Conservation (phyloP, 1,139 yeast genomes). For the Kodamaea ohmeri region DNA sequence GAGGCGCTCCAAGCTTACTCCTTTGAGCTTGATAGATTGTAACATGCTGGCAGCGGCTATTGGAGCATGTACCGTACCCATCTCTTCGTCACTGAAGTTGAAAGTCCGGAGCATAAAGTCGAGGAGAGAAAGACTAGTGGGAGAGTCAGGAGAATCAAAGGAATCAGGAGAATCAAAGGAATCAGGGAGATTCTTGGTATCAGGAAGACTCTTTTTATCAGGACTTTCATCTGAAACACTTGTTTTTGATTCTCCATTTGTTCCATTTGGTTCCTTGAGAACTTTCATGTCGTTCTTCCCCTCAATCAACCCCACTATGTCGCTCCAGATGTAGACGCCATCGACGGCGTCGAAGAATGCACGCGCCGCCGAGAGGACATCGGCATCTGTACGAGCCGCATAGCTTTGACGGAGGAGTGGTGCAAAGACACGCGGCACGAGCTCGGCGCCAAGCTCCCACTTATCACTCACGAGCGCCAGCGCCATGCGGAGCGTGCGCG, state of each 20-base stretch:
- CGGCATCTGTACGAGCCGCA: slow-evolving; percentile 25
- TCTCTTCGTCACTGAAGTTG: slow-evolving; percentile 81
- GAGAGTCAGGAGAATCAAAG: neutral
- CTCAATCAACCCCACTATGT: slow-evolving; percentile 39
- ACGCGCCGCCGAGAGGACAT: slow-evolving; percentile 56
- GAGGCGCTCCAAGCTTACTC: slow-evolving; percentile 24
- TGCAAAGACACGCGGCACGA: slow-evolving; percentile 67
- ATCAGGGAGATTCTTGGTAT: neutral
- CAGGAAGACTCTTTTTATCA: slow-evolving; percentile 6
- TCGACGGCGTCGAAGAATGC: slow-evolving; percentile 85
- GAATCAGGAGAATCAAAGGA: neutral
- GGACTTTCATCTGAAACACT: slow-evolving; percentile 13
- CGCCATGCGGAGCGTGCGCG: slow-evolving; percentile 60
- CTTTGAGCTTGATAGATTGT: slow-evolving; percentile 10
- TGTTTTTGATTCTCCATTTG: neutral
- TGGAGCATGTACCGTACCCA: slow-evolving; percentile 75
- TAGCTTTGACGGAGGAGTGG: slow-evolving; percentile 53
- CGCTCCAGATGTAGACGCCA: slow-evolving; percentile 72
- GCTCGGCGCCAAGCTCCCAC: slow-evolving; percentile 84
- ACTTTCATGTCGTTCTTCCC: too few species aligned
- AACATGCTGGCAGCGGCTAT: slow-evolving; percentile 53
- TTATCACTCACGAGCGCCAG: slow-evolving; percentile 73
- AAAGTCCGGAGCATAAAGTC: slow-evolving; percentile 61
- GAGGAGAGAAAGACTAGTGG: slow-evolving; percentile 50
- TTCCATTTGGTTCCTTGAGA: neutral